Percentiles rank a stretch among this genome's conserved stretches.
Conservation (phyloP, 129 eudicot genomes). For the Logfia minima region DNA sequence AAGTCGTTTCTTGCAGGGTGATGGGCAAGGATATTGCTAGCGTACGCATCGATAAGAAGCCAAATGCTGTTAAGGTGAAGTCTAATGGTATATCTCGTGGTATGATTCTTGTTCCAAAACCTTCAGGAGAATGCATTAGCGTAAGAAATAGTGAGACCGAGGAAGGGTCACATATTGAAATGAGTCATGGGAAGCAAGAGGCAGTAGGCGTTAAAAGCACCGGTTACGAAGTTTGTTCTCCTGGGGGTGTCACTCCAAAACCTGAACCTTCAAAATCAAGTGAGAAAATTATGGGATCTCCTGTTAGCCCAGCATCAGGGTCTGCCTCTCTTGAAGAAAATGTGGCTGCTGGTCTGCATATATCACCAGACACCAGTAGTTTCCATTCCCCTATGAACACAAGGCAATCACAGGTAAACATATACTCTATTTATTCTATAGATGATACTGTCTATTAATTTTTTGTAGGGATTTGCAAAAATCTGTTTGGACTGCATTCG, state of each 20-base stretch:
- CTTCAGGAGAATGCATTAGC: constrained; percentile 38
- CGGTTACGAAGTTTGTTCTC: constrained; percentile 37
- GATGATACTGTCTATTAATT: background rate
- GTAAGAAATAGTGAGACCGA: constrained; percentile 35
- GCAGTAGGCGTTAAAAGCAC: constrained; percentile 45
- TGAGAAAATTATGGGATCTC: constrained; percentile 55
- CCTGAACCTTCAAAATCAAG: constrained; percentile 56
- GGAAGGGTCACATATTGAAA: constrained; percentile 45
- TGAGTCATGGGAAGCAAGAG: constrained; percentile 50
- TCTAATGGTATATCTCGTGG: constrained; percentile 51
- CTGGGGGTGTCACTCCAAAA: constrained; percentile 43
- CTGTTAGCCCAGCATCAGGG: constrained; percentile 48
- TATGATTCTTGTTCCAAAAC: constrained; percentile 40
- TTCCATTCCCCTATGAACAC: constrained; percentile 42
- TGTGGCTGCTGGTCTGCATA: constrained; percentile 34
- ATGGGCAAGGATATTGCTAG: constrained; percentile 84
- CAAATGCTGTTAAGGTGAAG: constrained; percentile 40
- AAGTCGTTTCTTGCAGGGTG: constrained; percentile 43
- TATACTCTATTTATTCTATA: constrained; percentile 3
- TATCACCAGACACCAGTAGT: constrained; percentile 42
- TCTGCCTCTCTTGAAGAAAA: constrained; percentile 46
- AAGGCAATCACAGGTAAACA: constrained; percentile 52
- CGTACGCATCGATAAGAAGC: constrained; percentile 55
- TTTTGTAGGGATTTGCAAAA: background rate
- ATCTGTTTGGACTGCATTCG: background rate